Evolutionary conservation across 2,329 filamentous ascomycete species (phyloP), one percentile per base, ranked within the genome.

Genomic region (Falciphora oryzae): DNA sequence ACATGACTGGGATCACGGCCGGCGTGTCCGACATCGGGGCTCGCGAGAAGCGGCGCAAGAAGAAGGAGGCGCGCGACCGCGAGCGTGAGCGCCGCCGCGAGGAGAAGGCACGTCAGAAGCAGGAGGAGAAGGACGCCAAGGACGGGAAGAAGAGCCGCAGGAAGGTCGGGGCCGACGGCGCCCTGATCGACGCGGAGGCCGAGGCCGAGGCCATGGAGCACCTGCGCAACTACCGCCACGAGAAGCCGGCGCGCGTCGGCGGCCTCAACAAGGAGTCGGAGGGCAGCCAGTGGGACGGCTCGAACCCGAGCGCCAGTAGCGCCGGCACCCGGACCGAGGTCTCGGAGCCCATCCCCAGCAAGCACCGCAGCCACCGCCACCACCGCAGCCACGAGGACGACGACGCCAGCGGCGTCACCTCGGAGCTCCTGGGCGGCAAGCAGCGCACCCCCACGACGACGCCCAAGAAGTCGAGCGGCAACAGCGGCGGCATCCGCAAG

Each of bases 221-320:
- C 66, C 85, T 98, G 65, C 86, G 89, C 65, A 86, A 86, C 44
- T 98, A 98, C 80, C 90, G 93, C 29, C 84, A 92, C 72, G 94
- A 98, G 78, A 91, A 89, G 75, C 81, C 92, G 2, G 94, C 94
- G 0, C 85, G 90, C 63, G 93, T 98, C 2, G 94, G 94, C 50
- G 94, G 94, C 27, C 80, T 98, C 75, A 98, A 98, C 78, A 88
- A 89, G 71, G 83, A 90, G 69, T 83, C 88, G 58, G 94, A 97
- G 70, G 90, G 89, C 66, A 90, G 87, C 66, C 81, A 86, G 69
- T 96, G 92, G 83, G 91, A 96, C 73, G 91, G 91, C 59, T 85
- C 81, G 16, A 87, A 85, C 75, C 89, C 89, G 61, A 87, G 89
- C 69, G 85, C 84, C 72, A 88, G 87, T 44, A 84, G 68, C 58